Evolutionary conservation across 177 flowering plant species (phyloP).

Genomic region (Tripterygium wilfordii): DNA sequence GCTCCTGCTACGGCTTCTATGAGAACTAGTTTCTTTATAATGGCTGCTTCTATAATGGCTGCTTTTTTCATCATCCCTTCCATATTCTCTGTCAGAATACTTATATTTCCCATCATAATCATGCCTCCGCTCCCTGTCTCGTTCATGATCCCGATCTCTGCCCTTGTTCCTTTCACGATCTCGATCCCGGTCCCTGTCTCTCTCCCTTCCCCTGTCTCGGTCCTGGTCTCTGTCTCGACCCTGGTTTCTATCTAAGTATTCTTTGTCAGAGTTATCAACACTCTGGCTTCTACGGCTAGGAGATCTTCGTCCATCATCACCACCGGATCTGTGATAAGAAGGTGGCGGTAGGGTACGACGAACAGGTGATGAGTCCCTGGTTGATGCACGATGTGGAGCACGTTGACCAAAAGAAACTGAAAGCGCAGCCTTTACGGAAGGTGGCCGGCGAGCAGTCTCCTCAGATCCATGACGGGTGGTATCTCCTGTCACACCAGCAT

Average conservation of each 20-base stretch:
- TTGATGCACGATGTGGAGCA: constrained; percentile 98
- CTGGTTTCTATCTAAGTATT: constrained; percentile 25
- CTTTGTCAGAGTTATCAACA: constrained; percentile 57
- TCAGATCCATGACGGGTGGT: constrained; percentile 79
- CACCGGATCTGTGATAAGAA: constrained; percentile 38
- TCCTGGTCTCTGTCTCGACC: constrained; percentile 24
- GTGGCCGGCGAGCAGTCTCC: constrained; percentile 95
- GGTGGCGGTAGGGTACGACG: constrained; percentile 69
- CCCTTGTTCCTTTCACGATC: constrained; percentile 16
- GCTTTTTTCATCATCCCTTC: constrained; percentile 46
- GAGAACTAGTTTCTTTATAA: constrained; percentile 30
- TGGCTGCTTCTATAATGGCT: constrained; percentile 27
- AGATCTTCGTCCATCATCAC: constrained; percentile 53
- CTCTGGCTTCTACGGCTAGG: constrained; percentile 60
- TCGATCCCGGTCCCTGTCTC: constrained; percentile 24
- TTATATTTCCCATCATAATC: constrained; percentile 52
- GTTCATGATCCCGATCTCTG: constrained; percentile 16
- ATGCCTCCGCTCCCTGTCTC: constrained; percentile 27
- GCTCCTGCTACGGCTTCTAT: constrained; percentile 46
- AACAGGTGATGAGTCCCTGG: constrained; percentile 95
- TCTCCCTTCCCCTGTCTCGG: constrained; percentile 15
- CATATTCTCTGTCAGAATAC: constrained; percentile 48
- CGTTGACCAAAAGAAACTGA: constrained; percentile 99
- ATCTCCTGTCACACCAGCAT: constrained; percentile 82
- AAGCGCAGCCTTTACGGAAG: constrained; percentile 97